Base-by-base conservation (phyloP, 2,329 filamentous ascomycete species). In the Aspergillus nomiae region DNA sequence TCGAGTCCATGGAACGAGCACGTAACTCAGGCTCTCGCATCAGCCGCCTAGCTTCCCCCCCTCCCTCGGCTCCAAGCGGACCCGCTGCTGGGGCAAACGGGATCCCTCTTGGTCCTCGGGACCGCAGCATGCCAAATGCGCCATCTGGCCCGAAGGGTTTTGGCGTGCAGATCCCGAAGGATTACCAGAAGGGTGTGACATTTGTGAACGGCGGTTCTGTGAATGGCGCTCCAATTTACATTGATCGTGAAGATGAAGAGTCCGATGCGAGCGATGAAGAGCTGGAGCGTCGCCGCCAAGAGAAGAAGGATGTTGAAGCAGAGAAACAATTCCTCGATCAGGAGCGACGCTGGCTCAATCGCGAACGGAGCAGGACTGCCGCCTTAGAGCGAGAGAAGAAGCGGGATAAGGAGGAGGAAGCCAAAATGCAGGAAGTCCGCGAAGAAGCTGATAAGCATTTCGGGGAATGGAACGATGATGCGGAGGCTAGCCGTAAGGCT, bases 221-320 rank as follows among this genome's bases (percentile, higher is more conserved):
- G 2, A 91, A 89, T 68, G 86, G 87, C 32, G 78, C 80, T n/a
- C 72, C 73, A 61, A 77, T 77, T 10, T 84, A 83, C 34, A 82
- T 87, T 64, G 85, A 87, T 65, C 85, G 85, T 14, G 92, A 96
- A 58, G 92, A 95, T 50, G 92, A 97, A 45, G 92, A 97, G 55
- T 92, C 92, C 9, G 90, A 95, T 56, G 92, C 92, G 3, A 92
- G 90, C 67, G 95, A 99, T 71, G 89, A 90, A 14, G 94, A 98
- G 75, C 83, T 98, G 0, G 89, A 96, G 75, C 84, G 85, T 32
- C 86, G 93, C 54, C 87, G 90, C 21, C 80, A 87, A 66, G 86
- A 87, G 28, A 94, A 92, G 77, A 88, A 89, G 68, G 85, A 90
- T 41, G 84, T 89, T 0, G 93, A 97, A 26, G 85, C 88, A 0